Evolutionary conservation across 2,329 filamentous ascomycete genomes (phyloP).

Genomic region (Colletotrichum plurivorum): DNA sequence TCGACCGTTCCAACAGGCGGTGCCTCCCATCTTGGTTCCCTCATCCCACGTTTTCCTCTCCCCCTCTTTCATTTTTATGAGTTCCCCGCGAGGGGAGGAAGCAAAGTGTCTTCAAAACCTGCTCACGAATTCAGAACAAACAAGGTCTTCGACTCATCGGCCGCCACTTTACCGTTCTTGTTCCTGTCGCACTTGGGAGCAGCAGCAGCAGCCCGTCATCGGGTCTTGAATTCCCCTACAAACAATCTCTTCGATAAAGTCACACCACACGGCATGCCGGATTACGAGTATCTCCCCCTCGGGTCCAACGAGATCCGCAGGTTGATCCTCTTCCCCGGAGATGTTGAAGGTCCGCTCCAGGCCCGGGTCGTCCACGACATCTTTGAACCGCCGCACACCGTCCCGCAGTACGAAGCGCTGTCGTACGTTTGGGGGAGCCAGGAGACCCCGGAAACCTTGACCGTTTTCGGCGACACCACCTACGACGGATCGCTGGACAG

Average conservation of each 20-base stretch:
- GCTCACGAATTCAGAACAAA: too few species aligned
- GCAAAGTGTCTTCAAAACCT: too few species aligned
- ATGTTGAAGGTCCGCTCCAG: rapidly evolving
- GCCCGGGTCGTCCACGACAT: rapidly evolving
- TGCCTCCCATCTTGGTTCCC: background rate
- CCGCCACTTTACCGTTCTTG: background rate
- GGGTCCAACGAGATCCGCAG: background rate
- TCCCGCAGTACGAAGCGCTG: conserved; percentile 11
- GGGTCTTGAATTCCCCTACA: too few species aligned
- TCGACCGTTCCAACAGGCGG: background rate
- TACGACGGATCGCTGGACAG: too few species aligned
- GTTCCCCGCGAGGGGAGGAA: too few species aligned
- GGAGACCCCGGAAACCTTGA: background rate
- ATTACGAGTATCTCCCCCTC: background rate
- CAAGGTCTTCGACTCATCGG: too few species aligned
- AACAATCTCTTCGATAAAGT: background rate
- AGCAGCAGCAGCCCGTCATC: too few species aligned
- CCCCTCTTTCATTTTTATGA: too few species aligned
- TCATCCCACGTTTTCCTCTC: background rate
- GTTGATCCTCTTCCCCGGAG: background rate
- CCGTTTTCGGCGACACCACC: background rate
- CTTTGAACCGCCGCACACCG: background rate
- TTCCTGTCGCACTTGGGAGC: background rate
- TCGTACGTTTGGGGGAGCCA: conserved; percentile 22
- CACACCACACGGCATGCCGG: background rate